Percentiles rank a stretch among this genome's conserved stretches.
Evolutionary conservation across 441 rosid genomes (phyloP).

Genomic region (Populus trichocarpa): DNA sequence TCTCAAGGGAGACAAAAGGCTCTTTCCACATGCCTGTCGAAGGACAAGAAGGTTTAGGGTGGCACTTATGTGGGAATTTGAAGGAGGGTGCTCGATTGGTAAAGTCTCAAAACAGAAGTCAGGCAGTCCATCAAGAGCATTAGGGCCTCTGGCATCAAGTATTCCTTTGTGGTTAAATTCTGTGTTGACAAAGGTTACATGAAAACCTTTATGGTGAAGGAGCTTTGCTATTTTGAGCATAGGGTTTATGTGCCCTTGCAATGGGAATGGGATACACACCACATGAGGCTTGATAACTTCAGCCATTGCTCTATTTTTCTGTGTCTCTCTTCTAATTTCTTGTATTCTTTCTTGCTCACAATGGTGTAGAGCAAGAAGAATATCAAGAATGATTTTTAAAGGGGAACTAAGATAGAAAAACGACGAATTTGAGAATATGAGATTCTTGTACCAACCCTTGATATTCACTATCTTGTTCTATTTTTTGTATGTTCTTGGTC

Average conservation of each 20-base stretch:
- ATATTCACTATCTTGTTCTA: too few relatives aligned
- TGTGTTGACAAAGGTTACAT: constrained; percentile 28
- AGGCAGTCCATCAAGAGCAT: constrained; percentile 19
- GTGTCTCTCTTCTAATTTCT: background rate
- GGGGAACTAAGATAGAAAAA: background rate
- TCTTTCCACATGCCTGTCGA: constrained; percentile 5
- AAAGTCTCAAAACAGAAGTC: constrained; percentile 21
- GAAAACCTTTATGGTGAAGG: constrained; percentile 29
- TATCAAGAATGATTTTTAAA: background rate
- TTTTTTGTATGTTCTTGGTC: too few relatives aligned
- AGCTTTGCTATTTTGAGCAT: constrained; percentile 32
- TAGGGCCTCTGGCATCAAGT: constrained; percentile 11
- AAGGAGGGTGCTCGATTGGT: constrained; percentile 24
- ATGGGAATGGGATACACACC: constrained; percentile 31
- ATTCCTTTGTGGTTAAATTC: constrained; percentile 1
- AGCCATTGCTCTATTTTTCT: background rate
- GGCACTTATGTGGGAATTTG: constrained; percentile 11
- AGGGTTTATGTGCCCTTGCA: constrained; percentile 33
- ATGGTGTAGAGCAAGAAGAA: background rate
- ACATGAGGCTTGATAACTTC: constrained; percentile 20
- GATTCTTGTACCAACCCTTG: background rate
- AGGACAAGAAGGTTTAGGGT: constrained; percentile 14
- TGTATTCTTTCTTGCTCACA: background rate
- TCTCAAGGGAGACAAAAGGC: background rate
- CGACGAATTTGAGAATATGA: constrained; percentile 3